These are phyloP conservation scores for Lachancea waltii DNA, from an alignment of 805 yeast genomes.

Conservation along the genomic window DNA sequence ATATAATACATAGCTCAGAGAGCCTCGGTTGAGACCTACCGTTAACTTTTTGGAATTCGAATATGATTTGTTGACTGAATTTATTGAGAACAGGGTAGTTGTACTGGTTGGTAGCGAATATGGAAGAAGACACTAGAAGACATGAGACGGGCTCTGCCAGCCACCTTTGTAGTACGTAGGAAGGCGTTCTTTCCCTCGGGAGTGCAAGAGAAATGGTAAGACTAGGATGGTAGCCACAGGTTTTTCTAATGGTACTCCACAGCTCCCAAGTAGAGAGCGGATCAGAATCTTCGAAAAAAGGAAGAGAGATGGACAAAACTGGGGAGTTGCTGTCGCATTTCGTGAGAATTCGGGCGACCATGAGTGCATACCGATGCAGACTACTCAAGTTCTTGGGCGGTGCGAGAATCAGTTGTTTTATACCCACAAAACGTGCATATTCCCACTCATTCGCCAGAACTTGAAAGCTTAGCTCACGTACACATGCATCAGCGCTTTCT, in stretches of 20 bases:
- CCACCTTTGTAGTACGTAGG: slow-evolving; percentile 53
- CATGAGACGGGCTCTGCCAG: slow-evolving; percentile 59
- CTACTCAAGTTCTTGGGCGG: slow-evolving; percentile 57
- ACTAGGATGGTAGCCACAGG: slow-evolving; percentile 47
- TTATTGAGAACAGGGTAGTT: slow-evolving; percentile 61
- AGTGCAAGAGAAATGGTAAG: slow-evolving; percentile 70
- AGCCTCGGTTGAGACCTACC: slow-evolving; percentile 31
- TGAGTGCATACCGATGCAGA: slow-evolving; percentile 44
- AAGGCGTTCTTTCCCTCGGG: slow-evolving; percentile 53
- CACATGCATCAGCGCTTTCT: slow-evolving; percentile 44
- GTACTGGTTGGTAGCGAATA: slow-evolving; percentile 53
- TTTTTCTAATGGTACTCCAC: slow-evolving; percentile 59
- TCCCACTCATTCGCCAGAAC: slow-evolving; percentile 53
- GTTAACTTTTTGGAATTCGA: slow-evolving; percentile 37
- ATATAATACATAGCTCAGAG: slow-evolving; percentile 34
- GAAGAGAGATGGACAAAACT: slow-evolving; percentile 42
- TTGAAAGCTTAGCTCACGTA: slow-evolving; percentile 49
- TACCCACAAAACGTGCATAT: slow-evolving; percentile 54
- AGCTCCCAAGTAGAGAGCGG: slow-evolving; percentile 63
- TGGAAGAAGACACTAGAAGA: slow-evolving; percentile 47
- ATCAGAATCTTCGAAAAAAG: slow-evolving; percentile 46
- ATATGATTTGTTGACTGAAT: slow-evolving; percentile 45
- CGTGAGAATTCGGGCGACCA: slow-evolving; percentile 32
- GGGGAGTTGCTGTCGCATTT: slow-evolving; percentile 29
- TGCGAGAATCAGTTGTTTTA: slow-evolving; percentile 49